Evolutionary conservation across 176 grass and related monocot species (phyloP).

Genomic region (Chrysopogon serrulatus): DNA sequence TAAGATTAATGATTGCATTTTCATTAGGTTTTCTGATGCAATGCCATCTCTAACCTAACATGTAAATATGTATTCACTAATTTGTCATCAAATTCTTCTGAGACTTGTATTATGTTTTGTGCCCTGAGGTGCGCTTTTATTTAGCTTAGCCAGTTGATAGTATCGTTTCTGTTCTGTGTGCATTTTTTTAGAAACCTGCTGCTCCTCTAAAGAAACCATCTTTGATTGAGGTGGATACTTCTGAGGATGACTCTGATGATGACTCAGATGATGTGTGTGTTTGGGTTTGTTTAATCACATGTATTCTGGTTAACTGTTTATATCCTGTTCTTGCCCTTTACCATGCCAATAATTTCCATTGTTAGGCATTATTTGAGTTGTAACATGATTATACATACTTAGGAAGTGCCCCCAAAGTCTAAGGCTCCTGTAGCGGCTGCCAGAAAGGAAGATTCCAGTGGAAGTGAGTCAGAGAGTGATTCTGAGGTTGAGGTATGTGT

Average conservation of each 20-base stretch:
- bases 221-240: background rate
- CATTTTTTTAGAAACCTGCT: slow-evolving; percentile 34
- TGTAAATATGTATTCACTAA: background rate
- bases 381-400: background rate
- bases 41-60: background rate
- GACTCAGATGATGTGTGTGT: slow-evolving; percentile 30
- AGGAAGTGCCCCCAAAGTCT: slow-evolving; percentile 1
- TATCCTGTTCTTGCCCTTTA: background rate
- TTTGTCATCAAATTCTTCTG: background rate
- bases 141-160: background rate
- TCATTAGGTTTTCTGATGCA: background rate
- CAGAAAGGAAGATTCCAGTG: slow-evolving; percentile 28
- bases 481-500: slow-evolving; percentile 32
- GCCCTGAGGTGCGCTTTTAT: background rate
- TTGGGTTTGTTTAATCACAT: background rate
- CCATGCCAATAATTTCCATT: background rate
- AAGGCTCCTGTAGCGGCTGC: background rate
- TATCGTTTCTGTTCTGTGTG: background rate
- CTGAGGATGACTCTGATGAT: slow-evolving; percentile 42
- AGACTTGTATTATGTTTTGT: background rate
- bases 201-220: slow-evolving; percentile 11
- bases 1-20: background rate
- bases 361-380: background rate
- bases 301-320: background rate
- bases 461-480: slow-evolving; percentile 28